Base-by-base conservation (phyloP, 257 asterid species). In the Solanum clarkiae region DNA sequence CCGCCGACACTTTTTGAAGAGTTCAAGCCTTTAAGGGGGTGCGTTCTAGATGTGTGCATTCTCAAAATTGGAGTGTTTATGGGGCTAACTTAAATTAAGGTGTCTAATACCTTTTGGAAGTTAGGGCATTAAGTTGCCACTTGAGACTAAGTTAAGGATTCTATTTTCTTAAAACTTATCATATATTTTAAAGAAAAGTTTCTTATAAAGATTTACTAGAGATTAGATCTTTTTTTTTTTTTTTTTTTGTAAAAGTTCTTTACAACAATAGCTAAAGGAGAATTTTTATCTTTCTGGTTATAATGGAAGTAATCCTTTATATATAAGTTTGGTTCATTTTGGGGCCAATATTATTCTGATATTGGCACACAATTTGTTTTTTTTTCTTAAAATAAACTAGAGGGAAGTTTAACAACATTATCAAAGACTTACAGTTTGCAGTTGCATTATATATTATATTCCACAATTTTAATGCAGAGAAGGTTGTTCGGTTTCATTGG, bases 401-500 rank as follows among this genome's bases (percentile, higher is more conserved):
- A 40, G 80, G 53, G 26, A 70, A 70, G 51, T 42, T 16, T 42
- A 45, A 70, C 80, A 2, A 42, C 80, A 42, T n/a, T 47, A 47
- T 13, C 60, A 4, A 47, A 74, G 14, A 74, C 32, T 45, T 74
- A 86, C 85, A 70, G 11, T 22, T 82, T 65, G 53, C 85, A 53
- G 49, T n/a, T 63, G 56, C 11, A 13, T 71, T 60, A 12, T 71
- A 72, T 70, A 45, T 59, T 24, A 71, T 74, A 57, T 57, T 56
- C 49, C 71, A 49, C 84, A 22, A 49, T 87, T 85, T 53, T 75
- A 74, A 42, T 84, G 88, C 88, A 96, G 98, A 80, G 90, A 88
- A 71, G 90, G 94, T 55, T 85, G 88, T 71, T 89, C 90, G 62
- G 92, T 89, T 68, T 86, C 88, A 47, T 84, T 94, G 51, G 81